Evolutionary conservation across 2,329 filamentous ascomycete genomes (phyloP).

Genomic region (Westerdykella sp.): DNA sequence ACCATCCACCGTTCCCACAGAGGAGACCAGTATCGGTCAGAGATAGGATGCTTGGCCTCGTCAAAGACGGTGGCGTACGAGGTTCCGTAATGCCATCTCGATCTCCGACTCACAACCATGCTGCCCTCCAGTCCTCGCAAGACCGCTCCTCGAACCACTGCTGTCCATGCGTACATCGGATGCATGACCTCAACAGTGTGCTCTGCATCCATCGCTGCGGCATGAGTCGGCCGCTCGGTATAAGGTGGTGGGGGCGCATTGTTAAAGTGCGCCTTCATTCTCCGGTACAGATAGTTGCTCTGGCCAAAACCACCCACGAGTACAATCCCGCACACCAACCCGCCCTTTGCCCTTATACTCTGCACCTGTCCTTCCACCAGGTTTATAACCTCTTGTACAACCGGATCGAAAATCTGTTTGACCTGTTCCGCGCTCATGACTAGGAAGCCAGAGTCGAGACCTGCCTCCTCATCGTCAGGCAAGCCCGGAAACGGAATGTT

Average conservation of each 20-base stretch:
- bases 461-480: constrained; percentile 67
- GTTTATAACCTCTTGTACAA: constrained; percentile 52
- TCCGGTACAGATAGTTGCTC: constrained; percentile 65
- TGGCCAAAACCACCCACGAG: constrained; percentile 78
- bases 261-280: constrained; percentile 63
- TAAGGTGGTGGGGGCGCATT: constrained; percentile 50
- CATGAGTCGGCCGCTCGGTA: constrained; percentile 64
- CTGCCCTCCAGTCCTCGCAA: constrained; percentile 69
- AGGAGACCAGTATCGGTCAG: constrained; percentile 71
- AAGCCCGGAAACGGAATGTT: constrained; percentile 73
- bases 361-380: constrained; percentile 42
- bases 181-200: constrained; percentile 72
- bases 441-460: constrained; percentile 69
- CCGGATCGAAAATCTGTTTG: constrained; percentile 68
- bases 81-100: constrained; percentile 72
- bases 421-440: constrained; percentile 64
- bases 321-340: constrained; percentile 58
- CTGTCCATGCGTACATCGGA: constrained; percentile 75
- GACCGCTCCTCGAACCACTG: constrained; percentile 71
- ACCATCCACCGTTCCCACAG: constrained; percentile 82
- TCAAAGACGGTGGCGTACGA: constrained; percentile 78
- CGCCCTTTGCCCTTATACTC: constrained; percentile 35
- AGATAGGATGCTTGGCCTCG: constrained; percentile 64
- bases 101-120: constrained; percentile 69
- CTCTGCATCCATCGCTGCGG: constrained; percentile 46